Conservation (phyloP, 495 filamentous ascomycete species). For the Trichoderma reesei region DNA sequence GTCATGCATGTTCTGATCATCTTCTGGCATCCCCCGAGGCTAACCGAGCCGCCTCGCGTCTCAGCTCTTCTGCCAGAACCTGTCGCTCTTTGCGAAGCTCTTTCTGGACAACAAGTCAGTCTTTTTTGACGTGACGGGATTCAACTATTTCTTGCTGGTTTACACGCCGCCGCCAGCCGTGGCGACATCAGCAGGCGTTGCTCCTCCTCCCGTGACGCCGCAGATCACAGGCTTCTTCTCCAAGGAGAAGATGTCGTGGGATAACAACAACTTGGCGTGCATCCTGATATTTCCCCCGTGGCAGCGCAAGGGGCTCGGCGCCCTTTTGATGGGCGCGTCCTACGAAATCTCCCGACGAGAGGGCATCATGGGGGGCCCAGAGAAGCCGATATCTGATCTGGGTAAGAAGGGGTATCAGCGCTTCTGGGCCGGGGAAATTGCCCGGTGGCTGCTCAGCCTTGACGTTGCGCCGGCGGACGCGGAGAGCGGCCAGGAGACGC, state of each 20-base stretch:
- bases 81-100: slow-evolving; percentile 94
- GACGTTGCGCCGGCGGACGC: slow-evolving; percentile 12
- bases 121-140: slow-evolving; percentile 91
- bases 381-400: slow-evolving; percentile 81
- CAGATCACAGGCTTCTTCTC: slow-evolving; percentile 92
- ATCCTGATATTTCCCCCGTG: slow-evolving; percentile 95
- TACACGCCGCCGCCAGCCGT: slow-evolving; percentile 44
- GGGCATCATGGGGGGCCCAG: slow-evolving; percentile 77
- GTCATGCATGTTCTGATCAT: too few species aligned
- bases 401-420: slow-evolving; percentile 69
- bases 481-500: slow-evolving; percentile 16
- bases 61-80: slow-evolving; percentile 86
- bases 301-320: slow-evolving; percentile 80
- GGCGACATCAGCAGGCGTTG: slow-evolving; percentile 17
- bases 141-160: slow-evolving; percentile 88
- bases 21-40: slow-evolving; percentile 10
- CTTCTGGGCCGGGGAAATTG: slow-evolving; percentile 77
- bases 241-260: slow-evolving; percentile 98
- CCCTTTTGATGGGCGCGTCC: slow-evolving; percentile 82
- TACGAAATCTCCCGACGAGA: slow-evolving; percentile 88
- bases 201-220: slow-evolving; percentile 17
- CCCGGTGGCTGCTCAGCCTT: slow-evolving; percentile 49
- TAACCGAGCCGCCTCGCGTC: slow-evolving; percentile 12
- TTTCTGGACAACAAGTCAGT: slow-evolving; percentile 98
- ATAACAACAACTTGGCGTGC: slow-evolving; percentile 95